These are phyloP conservation scores for Xanthoceras sorbifolium DNA, from an alignment of 345 rosid species.

Conservation along the genomic window DNA sequence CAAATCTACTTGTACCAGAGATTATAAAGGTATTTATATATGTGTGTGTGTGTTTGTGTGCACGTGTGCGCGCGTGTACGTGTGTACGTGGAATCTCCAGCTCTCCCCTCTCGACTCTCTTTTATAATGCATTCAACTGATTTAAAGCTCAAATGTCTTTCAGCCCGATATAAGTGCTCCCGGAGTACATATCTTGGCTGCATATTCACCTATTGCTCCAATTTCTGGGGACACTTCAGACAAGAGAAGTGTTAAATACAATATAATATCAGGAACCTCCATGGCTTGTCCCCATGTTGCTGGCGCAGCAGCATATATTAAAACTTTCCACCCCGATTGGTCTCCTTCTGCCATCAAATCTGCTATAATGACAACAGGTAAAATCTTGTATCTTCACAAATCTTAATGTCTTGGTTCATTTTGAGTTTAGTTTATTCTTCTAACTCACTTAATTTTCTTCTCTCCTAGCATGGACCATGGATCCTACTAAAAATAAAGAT, in stretches of 20 bases:
- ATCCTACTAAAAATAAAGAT: slow-evolving; percentile 18
- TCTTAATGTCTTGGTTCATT: neutral
- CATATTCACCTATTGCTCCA: slow-evolving; percentile 33
- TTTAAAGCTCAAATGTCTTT: no score
- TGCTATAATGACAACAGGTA: slow-evolving; percentile 68
- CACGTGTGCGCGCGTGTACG: no score
- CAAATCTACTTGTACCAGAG: slow-evolving; percentile 26
- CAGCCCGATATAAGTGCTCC: slow-evolving; percentile 57
- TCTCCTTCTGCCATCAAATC: slow-evolving; percentile 68
- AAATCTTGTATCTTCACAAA: neutral
- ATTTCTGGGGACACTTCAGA: slow-evolving; percentile 17
- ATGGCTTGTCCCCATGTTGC: slow-evolving; percentile 66
- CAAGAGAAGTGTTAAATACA: slow-evolving; percentile 28
- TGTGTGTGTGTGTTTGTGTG: no score
- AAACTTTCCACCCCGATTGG: slow-evolving; percentile 51
- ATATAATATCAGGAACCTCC: slow-evolving; percentile 51
- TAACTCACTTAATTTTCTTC: neutral
- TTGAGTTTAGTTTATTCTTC: neutral
- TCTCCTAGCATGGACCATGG: slow-evolving; percentile 47
- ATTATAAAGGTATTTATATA: slow-evolving; percentile 21
- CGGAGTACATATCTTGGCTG: slow-evolving; percentile 51
- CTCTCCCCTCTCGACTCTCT: no score
- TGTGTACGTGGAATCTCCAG: no score
- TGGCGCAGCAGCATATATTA: slow-evolving; percentile 47
- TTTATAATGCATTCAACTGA: no score